Percentiles rank a stretch among this genome's conserved stretches.
phyloP scores from a whole-genome alignment of 1,284 basidiomycete genomes.

The Microbotryum intermedium region DNA sequence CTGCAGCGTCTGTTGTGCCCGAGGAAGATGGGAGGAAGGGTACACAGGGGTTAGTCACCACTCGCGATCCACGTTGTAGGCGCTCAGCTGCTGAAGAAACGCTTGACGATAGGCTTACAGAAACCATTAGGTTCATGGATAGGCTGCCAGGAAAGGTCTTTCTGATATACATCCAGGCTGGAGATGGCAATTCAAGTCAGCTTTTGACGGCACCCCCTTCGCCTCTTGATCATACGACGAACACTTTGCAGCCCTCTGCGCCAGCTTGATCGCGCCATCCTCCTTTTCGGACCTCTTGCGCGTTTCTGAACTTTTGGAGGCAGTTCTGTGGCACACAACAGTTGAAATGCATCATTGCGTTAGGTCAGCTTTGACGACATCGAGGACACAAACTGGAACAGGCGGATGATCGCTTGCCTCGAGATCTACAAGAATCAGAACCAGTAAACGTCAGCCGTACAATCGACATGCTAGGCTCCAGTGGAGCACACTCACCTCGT shows the following conservation, averaged over 20 bases:
- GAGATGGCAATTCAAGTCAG: neutral
- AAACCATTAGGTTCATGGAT: neutral
- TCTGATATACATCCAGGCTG: conserved; percentile 8
- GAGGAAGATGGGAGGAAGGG: too few relatives aligned
- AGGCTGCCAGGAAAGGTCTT: neutral
- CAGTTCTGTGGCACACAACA: neutral
- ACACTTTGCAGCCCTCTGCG: conserved; percentile 5
- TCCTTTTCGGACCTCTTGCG: conserved; percentile 2
- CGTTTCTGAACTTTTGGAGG: neutral
- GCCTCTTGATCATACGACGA: neutral
- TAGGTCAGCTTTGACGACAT: too few relatives aligned
- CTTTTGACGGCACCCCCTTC: neutral
- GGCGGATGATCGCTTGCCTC: neutral
- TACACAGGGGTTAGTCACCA: too few relatives aligned
- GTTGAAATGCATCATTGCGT: too few relatives aligned
- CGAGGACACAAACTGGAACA: too few relatives aligned
- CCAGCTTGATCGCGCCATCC: conserved; percentile 8
- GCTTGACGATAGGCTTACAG: neutral
- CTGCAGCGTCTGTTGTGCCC: neutral
- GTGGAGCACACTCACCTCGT: conserved; percentile 1
- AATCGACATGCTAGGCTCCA: neutral
- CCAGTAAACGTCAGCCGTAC: neutral
- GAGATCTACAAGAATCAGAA: neutral
- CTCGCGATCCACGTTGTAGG: too few relatives aligned
- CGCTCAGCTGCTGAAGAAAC: too few relatives aligned